These are phyloP conservation scores for Vigna reflexopilosa DNA, from an alignment of 306 rosid species.

Conservation along the genomic window DNA sequence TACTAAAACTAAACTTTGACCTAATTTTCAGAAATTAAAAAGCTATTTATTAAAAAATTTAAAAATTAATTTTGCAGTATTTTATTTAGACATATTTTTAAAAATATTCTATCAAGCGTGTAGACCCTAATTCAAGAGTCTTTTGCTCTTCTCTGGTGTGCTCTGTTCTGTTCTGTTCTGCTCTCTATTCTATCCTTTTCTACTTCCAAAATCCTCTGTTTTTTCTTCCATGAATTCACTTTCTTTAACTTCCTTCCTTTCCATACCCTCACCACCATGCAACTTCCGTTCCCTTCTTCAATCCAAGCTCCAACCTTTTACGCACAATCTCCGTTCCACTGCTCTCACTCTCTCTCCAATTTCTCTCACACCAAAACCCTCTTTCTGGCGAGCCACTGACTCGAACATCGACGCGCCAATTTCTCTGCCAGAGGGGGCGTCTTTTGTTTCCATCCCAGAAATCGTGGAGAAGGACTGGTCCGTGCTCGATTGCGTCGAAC, in stretches of 20 bases:
- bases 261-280: constrained; percentile 43
- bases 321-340: background rate
- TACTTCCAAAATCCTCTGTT: background rate
- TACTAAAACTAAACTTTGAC: too few relatives aligned
- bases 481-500: constrained; percentile 61
- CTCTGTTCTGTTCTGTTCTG: too few relatives aligned
- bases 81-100: too few relatives aligned
- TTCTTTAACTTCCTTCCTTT: constrained; percentile 46
- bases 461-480: constrained; percentile 82
- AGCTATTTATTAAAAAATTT: too few relatives aligned
- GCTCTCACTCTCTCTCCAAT: background rate
- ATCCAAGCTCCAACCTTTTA: constrained; percentile 34
- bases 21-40: too few relatives aligned
- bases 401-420: constrained; percentile 52
- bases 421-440: constrained; percentile 61
- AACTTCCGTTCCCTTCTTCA: constrained; percentile 48
- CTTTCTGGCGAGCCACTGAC: constrained; percentile 35
- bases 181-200: background rate
- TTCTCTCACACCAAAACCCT: constrained; percentile 41
- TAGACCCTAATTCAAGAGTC: too few relatives aligned
- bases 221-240: constrained; percentile 70
- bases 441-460: constrained; percentile 65
- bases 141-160: too few relatives aligned
- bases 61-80: too few relatives aligned
- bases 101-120: too few relatives aligned